Evolutionary conservation across 805 yeast species (phyloP), one percentile per base, ranked within the genome.

Genomic region (Teunomyces aglyptinius): DNA sequence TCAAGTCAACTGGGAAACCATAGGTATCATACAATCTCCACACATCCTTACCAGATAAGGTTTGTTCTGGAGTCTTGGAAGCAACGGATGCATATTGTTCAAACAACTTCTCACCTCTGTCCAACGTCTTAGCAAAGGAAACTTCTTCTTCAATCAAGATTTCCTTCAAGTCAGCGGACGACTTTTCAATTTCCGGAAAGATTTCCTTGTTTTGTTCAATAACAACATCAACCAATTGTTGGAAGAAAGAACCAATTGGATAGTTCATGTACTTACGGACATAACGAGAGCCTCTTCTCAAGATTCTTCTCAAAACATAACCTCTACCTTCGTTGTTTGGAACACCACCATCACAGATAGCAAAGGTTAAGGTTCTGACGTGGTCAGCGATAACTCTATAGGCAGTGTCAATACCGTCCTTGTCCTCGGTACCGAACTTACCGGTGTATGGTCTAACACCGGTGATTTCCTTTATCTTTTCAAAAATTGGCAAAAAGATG

Each of bases 291-390:
- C 99, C 99, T 77, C 99, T 86, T 77, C 99, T 86, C 61, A 94
- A 76, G 57, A 94, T 91, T 76, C 99, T 86, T 75, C 99, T 85
- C 67, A 94, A 75, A 38, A 94, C 99, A 63, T 94, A 94, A 59
- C 99, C 99, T 73, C 99, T 86, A 59, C 99, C 99, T 65, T 94
- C 99, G 63, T 91, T 94, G 73, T 94, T 94, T 63, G 99, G 99
- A 48, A 94, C 97, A 63, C 99, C 99, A 61, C 99, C 99, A 68
- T 94, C 99, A 33, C 96, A 88, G 49, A 94, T 78, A 42, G 99
- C 97, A 68, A 94, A 89, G 2, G 96, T 89, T 65, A 94, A 78
- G 20, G 99, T 94, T 71, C 99, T 85, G 31, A 94, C 97, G 66
- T 94, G 99, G 71, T 94, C 99, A 46, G 99, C 99, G 57, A 94